These are phyloP conservation scores for Cadophora sp. DNA, from an alignment of 2,329 filamentous ascomycete genomes.

Conservation along the genomic window DNA sequence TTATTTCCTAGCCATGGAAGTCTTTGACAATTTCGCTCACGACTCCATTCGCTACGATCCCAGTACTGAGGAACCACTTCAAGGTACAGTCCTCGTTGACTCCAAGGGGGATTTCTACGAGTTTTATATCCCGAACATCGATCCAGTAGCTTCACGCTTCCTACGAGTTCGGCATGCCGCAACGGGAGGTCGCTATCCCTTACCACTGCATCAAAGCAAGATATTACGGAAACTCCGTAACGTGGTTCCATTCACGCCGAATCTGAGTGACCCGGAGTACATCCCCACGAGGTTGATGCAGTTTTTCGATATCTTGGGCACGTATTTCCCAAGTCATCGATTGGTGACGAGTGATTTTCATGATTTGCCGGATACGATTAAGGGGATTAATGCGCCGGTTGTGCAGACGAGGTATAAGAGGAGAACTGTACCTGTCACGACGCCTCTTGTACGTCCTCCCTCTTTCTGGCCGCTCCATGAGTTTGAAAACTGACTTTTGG, in stretches of 20 bases:
- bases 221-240: conserved; percentile 67
- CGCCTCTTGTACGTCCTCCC: conserved; percentile 74
- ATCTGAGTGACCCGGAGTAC: conserved; percentile 86
- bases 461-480: not conserved
- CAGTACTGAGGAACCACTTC: conserved; percentile 79
- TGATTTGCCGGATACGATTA: conserved; percentile 79
- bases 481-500: not conserved
- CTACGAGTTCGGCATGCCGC: conserved; percentile 85
- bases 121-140: conserved; percentile 83
- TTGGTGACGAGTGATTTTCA: conserved; percentile 92
- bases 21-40: conserved; percentile 98
- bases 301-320: conserved; percentile 91
- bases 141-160: conserved; percentile 83
- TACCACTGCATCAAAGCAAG: conserved; percentile 61
- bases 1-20: conserved; percentile 97
- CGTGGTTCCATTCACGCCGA: conserved; percentile 72
- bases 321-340: conserved; percentile 88
- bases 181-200: conserved; percentile 65
- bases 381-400: conserved; percentile 89
- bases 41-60: conserved; percentile 92
- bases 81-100: conserved; percentile 89
- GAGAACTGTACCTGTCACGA: conserved; percentile 86
- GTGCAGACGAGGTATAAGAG: conserved; percentile 94
- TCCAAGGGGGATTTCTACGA: conserved; percentile 89
- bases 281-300: conserved; percentile 94